Evolutionary conservation across 805 yeast genomes (phyloP).

Genomic region (Candida arabinofermentans): DNA sequence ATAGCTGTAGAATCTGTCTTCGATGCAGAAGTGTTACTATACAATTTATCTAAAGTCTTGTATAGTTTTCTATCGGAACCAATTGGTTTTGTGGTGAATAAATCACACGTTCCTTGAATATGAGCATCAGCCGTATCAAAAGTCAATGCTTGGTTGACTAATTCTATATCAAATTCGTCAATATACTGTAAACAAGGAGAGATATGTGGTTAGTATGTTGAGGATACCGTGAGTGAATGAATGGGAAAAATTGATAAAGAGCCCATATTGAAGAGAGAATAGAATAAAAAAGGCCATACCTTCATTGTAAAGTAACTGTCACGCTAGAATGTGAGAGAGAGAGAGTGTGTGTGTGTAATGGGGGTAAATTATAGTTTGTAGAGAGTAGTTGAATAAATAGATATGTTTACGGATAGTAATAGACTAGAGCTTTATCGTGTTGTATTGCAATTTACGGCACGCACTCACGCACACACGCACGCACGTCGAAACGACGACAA

Average conservation of each 20-base stretch:
- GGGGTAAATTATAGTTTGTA: too few relatives aligned
- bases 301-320: conserved; percentile 1
- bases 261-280: too few relatives aligned
- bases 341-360: too few relatives aligned
- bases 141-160: conserved; percentile 79
- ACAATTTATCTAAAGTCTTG: conserved; percentile 75
- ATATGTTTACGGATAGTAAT: too few relatives aligned
- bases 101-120: conserved; percentile 85
- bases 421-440: too few relatives aligned
- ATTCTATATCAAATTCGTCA: conserved; percentile 90
- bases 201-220: neutral
- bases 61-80: conserved; percentile 86
- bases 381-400: too few relatives aligned
- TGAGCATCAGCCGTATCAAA: conserved; percentile 73
- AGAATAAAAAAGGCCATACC: neutral
- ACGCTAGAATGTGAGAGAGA: too few relatives aligned
- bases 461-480: too few relatives aligned
- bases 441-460: too few relatives aligned
- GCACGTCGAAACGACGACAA: too few relatives aligned
- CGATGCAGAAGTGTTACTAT: conserved; percentile 10
- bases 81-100: conserved; percentile 91
- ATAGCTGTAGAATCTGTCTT: conserved; percentile 1
- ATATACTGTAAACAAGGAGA: conserved; percentile 53
- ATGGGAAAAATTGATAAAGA: neutral
- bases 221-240: neutral